These are phyloP conservation scores for Daldinia grandis DNA, from an alignment of 495 filamentous ascomycete species.

Conservation along the genomic window DNA sequence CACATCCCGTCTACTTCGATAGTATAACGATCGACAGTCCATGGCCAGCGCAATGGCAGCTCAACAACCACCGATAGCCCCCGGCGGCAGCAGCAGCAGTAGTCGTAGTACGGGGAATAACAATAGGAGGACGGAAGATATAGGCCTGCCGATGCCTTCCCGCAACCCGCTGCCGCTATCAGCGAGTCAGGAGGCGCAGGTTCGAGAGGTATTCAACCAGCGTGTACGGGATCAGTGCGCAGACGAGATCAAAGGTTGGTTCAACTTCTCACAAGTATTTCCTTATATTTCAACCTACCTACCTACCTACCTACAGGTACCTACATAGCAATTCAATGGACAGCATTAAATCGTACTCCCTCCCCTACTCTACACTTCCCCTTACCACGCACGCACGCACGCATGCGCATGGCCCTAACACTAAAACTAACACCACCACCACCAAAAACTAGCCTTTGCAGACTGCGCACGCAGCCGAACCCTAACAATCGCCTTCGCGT, in stretches of 20 bases:
- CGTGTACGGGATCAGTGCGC: constrained; percentile 81
- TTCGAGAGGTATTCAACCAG: constrained; percentile 88
- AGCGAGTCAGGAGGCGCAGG: constrained; percentile 87
- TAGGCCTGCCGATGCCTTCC: constrained; percentile 63
- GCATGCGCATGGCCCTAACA: no score
- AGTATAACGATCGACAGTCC: constrained; percentile 11
- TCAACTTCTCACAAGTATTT: background rate
- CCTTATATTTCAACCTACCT: no score
- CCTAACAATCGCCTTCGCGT: constrained; percentile 83
- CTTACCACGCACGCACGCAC: no score
- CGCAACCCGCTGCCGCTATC: constrained; percentile 93
- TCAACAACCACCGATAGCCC: constrained; percentile 36
- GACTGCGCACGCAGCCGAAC: constrained; percentile 87
- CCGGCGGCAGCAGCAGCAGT: constrained; percentile 26
- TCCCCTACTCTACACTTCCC: no score
- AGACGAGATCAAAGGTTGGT: constrained; percentile 83
- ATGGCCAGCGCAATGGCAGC: constrained; percentile 54
- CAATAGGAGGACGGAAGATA: background rate
- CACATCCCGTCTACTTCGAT: background rate
- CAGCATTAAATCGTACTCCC: background rate
- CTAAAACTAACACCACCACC: background rate
- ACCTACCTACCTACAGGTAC: background rate
- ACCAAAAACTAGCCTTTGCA: constrained; percentile 76
- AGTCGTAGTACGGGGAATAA: constrained; percentile 5
- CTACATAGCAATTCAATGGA: background rate